Percentiles rank a stretch among this genome's conserved stretches.
Conservation (phyloP, 1,139 yeast genomes). For the Yamadazyma kanchanaburiensis region DNA sequence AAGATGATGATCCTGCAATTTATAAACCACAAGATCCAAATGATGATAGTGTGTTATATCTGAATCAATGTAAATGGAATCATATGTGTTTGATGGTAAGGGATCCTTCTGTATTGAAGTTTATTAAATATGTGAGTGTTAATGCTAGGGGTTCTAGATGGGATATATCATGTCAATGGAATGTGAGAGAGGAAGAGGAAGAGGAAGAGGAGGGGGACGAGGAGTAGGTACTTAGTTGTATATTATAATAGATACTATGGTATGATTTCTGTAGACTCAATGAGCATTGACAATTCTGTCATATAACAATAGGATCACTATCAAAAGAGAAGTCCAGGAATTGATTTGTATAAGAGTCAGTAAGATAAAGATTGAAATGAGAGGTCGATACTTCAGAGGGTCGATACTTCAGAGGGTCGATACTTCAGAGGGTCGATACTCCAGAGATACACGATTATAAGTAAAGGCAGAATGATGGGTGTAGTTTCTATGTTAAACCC, state of each 20-base stretch:
- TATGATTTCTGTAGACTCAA: no score
- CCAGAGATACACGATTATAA: no score
- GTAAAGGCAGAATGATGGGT: no score
- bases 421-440: no score
- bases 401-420: no score
- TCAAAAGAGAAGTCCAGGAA: no score
- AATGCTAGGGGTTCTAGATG: slow-evolving; percentile 90
- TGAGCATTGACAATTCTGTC: no score
- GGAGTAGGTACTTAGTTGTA: background rate
- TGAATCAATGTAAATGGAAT: slow-evolving; percentile 85
- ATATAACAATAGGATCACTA: no score
- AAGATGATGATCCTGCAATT: slow-evolving; percentile 55
- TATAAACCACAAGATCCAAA: slow-evolving; percentile 52
- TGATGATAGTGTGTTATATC: slow-evolving; percentile 78
- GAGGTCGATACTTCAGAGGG: no score
- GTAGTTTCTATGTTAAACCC: no score
- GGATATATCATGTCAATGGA: slow-evolving; percentile 86
- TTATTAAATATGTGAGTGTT: slow-evolving; percentile 87
- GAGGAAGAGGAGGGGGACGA: slow-evolving; percentile 4
- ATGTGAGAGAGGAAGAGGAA: slow-evolving; percentile 38
- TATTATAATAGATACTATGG: no score
- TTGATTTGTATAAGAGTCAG: no score
- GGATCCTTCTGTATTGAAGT: slow-evolving; percentile 81
- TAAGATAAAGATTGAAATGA: slow-evolving; percentile 1
- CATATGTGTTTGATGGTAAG: slow-evolving; percentile 72